Percentiles rank a stretch among this genome's conserved stretches.
Conservation (phyloP, 2,329 filamentous ascomycete species). For the Juglanconis sp. region DNA sequence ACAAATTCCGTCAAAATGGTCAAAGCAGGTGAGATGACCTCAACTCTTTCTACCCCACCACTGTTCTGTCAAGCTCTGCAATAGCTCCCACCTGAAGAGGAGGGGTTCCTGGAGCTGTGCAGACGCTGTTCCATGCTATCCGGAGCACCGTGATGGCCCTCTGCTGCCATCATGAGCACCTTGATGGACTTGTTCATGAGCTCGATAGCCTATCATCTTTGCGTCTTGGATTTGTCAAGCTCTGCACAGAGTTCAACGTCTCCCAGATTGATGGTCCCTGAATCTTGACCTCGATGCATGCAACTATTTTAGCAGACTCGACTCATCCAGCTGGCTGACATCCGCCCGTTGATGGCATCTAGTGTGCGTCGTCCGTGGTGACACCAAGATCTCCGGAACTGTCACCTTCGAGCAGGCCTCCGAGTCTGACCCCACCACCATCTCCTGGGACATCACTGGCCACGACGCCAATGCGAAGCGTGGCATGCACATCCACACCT, state of each 20-base stretch:
- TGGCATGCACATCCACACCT: constrained; percentile 98
- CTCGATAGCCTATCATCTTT: background rate
- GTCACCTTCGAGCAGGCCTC: constrained; percentile 90
- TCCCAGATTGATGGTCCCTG: background rate
- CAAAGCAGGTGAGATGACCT: constrained; percentile 77
- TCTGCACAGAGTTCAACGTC: background rate
- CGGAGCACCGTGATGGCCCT: constrained; percentile 44
- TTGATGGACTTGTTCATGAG: constrained; percentile 26
- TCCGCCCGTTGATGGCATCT: constrained; percentile 18
- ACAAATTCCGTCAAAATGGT: constrained; percentile 78
- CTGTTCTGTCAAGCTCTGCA: constrained; percentile 12
- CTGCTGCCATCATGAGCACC: constrained; percentile 13
- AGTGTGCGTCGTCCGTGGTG: constrained; percentile 97
- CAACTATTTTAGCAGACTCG: background rate
- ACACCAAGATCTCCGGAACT: constrained; percentile 91
- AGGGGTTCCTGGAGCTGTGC: constrained; percentile 39
- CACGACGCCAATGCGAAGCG: constrained; percentile 94
- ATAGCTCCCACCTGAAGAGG: constrained; percentile 5
- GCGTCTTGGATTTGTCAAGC: background rate
- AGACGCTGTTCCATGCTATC: constrained; percentile 6
- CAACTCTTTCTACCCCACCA: constrained; percentile 20
- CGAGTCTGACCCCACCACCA: constrained; percentile 77
- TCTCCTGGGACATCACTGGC: constrained; percentile 90
- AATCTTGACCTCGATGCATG: background rate
- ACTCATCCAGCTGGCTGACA: constrained; percentile 7